These are phyloP conservation scores for Penicillium sclerotiorum DNA, from an alignment of 2,329 filamentous ascomycete genomes.

Conservation along the genomic window DNA sequence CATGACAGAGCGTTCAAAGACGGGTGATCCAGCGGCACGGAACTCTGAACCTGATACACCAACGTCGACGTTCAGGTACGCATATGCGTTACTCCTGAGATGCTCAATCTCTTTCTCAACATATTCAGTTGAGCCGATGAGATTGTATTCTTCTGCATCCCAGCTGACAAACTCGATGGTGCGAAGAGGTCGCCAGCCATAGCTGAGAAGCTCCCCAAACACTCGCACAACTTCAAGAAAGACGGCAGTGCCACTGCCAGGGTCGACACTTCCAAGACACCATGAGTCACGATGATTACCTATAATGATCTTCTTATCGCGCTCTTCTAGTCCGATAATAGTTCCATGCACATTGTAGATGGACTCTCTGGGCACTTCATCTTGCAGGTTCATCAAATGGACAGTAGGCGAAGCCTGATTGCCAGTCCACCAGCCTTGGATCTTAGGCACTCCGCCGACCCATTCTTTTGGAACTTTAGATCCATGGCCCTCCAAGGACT, in stretches of 20 bases:
- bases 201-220: constrained; percentile 73
- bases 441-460: constrained; percentile 74
- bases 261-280: constrained; percentile 84
- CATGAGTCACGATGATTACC: constrained; percentile 94
- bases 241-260: constrained; percentile 85
- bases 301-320: constrained; percentile 80
- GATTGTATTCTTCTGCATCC: constrained; percentile 92
- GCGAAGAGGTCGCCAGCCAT: constrained; percentile 88
- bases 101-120: constrained; percentile 80
- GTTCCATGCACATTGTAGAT: constrained; percentile 92
- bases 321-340: constrained; percentile 81
- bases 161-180: constrained; percentile 96
- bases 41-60: constrained; percentile 77
- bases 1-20: constrained; percentile 72
- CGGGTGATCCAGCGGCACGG: constrained; percentile 75
- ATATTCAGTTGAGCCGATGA: constrained; percentile 91
- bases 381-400: constrained; percentile 81
- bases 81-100: constrained; percentile 73
- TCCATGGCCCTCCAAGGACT: constrained; percentile 75
- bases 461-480: constrained; percentile 69
- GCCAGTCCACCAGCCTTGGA: constrained; percentile 84
- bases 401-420: constrained; percentile 74
- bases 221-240: constrained; percentile 87
- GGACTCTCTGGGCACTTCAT: constrained; percentile 76
- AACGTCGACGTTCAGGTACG: constrained; percentile 88